Conservation (phyloP, 768 basidiomycete species). For the Tulasnella sp. region DNA sequence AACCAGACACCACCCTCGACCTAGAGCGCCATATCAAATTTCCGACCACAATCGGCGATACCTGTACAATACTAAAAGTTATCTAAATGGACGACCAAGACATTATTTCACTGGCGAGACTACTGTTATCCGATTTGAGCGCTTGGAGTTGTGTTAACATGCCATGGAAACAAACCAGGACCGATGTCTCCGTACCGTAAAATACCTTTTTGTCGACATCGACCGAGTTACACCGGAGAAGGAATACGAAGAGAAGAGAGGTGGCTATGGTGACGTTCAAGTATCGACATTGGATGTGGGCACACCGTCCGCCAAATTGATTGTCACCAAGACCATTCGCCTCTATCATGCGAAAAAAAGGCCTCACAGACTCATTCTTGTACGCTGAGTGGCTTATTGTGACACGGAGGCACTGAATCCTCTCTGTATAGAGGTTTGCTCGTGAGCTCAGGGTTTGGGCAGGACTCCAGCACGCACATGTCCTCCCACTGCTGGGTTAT, state of each 20-base stretch:
- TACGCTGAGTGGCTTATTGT: neutral
- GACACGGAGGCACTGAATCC: neutral
- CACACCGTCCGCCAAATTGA: neutral
- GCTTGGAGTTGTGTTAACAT: neutral
- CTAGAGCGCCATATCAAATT: too few relatives aligned
- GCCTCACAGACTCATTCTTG: neutral
- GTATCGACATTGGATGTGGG: neutral
- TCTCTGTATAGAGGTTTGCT: neutral
- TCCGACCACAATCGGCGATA: too few relatives aligned
- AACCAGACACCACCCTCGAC: too few relatives aligned
- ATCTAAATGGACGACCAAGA: neutral
- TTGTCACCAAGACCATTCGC: neutral
- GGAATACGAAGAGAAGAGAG: neutral
- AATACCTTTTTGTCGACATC: neutral
- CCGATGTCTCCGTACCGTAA: neutral
- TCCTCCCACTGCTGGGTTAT: conserved; percentile 2
- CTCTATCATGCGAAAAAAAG: neutral
- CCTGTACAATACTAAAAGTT: neutral
- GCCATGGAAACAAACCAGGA: neutral
- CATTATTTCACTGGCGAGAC: neutral
- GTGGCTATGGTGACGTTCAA: neutral
- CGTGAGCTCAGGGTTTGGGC: neutral
- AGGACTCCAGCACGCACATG: neutral
- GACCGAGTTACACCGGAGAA: neutral
- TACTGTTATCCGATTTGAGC: neutral